These are phyloP conservation scores for Amanita inopinata DNA, from an alignment of 768 basidiomycete species.

Conservation along the genomic window DNA sequence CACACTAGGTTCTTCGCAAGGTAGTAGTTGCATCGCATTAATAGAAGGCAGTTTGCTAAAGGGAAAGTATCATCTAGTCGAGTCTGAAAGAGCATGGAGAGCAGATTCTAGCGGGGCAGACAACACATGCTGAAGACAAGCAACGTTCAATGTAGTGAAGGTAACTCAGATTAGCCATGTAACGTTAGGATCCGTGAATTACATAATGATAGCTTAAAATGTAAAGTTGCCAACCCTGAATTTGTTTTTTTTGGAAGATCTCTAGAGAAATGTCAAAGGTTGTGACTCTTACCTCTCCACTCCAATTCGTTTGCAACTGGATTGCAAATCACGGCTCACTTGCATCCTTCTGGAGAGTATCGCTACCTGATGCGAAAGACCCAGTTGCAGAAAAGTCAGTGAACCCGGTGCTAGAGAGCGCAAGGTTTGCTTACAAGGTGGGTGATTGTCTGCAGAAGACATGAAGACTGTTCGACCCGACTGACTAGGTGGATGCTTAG, in stretches of 20 bases:
- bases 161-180: neutral
- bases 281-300: too few species aligned
- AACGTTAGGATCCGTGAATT: neutral
- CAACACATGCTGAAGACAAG: conserved; percentile 23
- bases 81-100: conserved; percentile 43
- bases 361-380: conserved; percentile 16
- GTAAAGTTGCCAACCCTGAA: neutral
- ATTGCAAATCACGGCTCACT: too few species aligned
- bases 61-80: conserved; percentile 15
- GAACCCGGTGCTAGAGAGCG: conserved; percentile 54
- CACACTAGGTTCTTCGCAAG: conserved; percentile 21
- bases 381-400: conserved; percentile 12
- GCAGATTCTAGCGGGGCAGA: conserved; percentile 42
- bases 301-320: too few species aligned
- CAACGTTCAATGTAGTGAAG: neutral
- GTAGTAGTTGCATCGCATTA: conserved; percentile 14
- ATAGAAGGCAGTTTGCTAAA: neutral
- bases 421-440: conserved; percentile 51
- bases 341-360: too few species aligned
- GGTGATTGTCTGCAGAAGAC: conserved; percentile 11
- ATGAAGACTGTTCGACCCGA: too few species aligned
- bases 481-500: too few species aligned
- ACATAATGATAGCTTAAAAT: neutral
- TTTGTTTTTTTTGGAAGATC: neutral
- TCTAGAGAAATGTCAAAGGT: too few species aligned